Percentiles rank a stretch among this genome's conserved stretches.
Evolutionary conservation across 2,329 filamentous ascomycete genomes (phyloP).

Genomic region (Aspergillus bombycis): DNA sequence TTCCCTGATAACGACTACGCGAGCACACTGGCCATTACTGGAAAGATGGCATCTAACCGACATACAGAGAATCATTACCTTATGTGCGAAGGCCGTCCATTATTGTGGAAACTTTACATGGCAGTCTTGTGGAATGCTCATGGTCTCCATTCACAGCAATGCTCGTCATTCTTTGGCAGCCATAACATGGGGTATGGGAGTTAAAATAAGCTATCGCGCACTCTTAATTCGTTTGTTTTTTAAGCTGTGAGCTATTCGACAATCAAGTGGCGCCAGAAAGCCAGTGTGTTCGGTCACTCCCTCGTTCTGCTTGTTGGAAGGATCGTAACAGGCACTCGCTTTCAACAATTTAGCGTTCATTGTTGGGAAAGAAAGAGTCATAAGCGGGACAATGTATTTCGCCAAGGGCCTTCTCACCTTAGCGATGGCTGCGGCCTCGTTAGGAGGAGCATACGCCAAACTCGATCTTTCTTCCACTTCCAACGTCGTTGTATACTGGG

Average conservation of each 20-base stretch:
- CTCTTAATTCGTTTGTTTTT: not conserved
- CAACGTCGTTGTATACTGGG: conserved; percentile 71
- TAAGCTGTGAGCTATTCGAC: not conserved
- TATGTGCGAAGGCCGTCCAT: not conserved
- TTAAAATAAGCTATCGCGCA: not conserved
- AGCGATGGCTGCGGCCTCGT: conserved; percentile 31
- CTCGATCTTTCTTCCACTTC: conserved; percentile 49
- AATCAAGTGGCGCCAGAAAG: not conserved
- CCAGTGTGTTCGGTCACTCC: not conserved
- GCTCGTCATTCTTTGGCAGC: not conserved
- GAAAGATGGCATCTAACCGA: not conserved
- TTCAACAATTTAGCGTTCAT: not conserved
- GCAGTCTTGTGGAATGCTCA: not conserved
- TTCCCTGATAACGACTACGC: not conserved
- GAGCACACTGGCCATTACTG: not conserved
- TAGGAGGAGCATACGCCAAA: conserved; percentile 41
- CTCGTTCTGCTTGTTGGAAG: not conserved
- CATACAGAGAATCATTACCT: not conserved
- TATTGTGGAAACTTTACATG: not conserved
- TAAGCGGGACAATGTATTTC: conserved; percentile 29
- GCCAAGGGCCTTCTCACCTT: conserved; percentile 28
- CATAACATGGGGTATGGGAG: not conserved
- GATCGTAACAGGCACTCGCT: not conserved
- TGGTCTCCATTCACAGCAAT: not conserved
- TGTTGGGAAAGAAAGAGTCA: not conserved